These are phyloP conservation scores for Cercospora zeae-maydis DNA, from an alignment of 2,329 filamentous ascomycete genomes.

Conservation along the genomic window DNA sequence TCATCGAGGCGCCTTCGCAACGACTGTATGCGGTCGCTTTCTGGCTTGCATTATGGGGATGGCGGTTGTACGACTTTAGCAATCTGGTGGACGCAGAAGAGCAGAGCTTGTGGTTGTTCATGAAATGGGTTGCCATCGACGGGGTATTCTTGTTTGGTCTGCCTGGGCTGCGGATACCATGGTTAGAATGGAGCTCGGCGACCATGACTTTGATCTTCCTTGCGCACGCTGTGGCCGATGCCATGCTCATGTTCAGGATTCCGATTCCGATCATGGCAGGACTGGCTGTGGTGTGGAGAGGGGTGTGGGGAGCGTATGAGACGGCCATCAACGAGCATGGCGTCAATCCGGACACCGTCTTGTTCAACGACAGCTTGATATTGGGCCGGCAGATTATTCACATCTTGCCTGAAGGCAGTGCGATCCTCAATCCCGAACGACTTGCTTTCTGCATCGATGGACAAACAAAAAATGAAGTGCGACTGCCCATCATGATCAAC, in stretches of 20 bases:
- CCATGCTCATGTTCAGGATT: slow-evolving; percentile 89
- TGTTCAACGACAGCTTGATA: slow-evolving; percentile 90
- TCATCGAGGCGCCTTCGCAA: slow-evolving; percentile 88
- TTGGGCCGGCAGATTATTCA: slow-evolving; percentile 96
- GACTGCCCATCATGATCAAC: slow-evolving; percentile 86
- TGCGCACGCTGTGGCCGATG: slow-evolving; percentile 69
- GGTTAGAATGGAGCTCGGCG: slow-evolving; percentile 84
- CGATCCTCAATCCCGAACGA: slow-evolving; percentile 77
- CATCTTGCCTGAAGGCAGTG: slow-evolving; percentile 89
- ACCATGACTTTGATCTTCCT: slow-evolving; percentile 69
- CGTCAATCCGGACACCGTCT: slow-evolving; percentile 80
- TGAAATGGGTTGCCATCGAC: slow-evolving; percentile 92
- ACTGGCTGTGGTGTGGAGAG: slow-evolving; percentile 68
- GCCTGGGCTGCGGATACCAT: slow-evolving; percentile 85
- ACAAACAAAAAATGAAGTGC: slow-evolving; percentile 55
- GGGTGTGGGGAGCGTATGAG: slow-evolving; percentile 82
- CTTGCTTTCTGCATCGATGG: slow-evolving; percentile 74
- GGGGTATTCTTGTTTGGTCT: slow-evolving; percentile 81
- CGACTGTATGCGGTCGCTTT: slow-evolving; percentile 80
- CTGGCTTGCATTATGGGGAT: slow-evolving; percentile 72
- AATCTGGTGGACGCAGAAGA: slow-evolving; percentile 74
- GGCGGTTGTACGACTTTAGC: slow-evolving; percentile 84
- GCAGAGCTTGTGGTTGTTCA: slow-evolving; percentile 82
- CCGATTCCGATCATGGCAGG: slow-evolving; percentile 71
- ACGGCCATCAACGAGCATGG: slow-evolving; percentile 88